phyloP scores from a whole-genome alignment of 495 filamentous ascomycete species.

The Pyronema omphalodes region DNA sequence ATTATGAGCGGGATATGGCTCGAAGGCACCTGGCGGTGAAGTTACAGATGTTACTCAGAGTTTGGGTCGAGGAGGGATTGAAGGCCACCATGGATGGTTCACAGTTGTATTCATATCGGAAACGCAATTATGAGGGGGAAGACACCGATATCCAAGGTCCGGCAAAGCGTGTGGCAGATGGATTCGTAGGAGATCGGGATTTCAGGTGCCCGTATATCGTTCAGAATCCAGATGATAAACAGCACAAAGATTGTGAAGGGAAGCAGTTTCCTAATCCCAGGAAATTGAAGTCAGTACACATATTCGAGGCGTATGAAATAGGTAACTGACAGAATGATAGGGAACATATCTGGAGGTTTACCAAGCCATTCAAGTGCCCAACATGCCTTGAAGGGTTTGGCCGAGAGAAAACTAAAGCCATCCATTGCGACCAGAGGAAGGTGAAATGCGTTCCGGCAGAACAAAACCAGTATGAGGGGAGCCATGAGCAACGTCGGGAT shows the following conservation, averaged over 20 bases:
- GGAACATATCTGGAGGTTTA: constrained; percentile 23
- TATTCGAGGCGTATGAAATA: background rate
- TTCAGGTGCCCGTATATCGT: constrained; percentile 16
- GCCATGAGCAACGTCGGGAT: constrained; percentile 14
- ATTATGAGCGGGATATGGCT: constrained; percentile 15
- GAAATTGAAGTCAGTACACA: constrained; percentile 19
- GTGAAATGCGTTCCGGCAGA: constrained; percentile 13
- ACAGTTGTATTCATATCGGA: background rate
- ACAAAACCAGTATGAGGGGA: constrained; percentile 13
- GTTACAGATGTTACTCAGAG: constrained; percentile 15
- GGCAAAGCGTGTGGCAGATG: background rate
- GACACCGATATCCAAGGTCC: background rate
- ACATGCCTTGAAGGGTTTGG: constrained; percentile 20
- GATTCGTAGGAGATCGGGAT: constrained; percentile 7
- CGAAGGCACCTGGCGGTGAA: constrained; percentile 18
- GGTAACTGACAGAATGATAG: constrained; percentile 9
- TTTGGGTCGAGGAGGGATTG: constrained; percentile 14
- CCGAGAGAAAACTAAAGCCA: constrained; percentile 22
- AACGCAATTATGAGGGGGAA: background rate
- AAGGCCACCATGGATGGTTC: constrained; percentile 12
- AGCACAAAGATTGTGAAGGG: constrained; percentile 12
- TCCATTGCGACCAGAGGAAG: constrained; percentile 20
- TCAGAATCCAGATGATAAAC: background rate
- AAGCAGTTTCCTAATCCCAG: constrained; percentile 22
- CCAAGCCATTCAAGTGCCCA: constrained; percentile 20